A percentile compares a stretch with the other conserved stretches of the same genome.
Evolutionary conservation across 2,329 filamentous ascomycete genomes (phyloP).

Genomic region (Domatiomyces globalis): DNA sequence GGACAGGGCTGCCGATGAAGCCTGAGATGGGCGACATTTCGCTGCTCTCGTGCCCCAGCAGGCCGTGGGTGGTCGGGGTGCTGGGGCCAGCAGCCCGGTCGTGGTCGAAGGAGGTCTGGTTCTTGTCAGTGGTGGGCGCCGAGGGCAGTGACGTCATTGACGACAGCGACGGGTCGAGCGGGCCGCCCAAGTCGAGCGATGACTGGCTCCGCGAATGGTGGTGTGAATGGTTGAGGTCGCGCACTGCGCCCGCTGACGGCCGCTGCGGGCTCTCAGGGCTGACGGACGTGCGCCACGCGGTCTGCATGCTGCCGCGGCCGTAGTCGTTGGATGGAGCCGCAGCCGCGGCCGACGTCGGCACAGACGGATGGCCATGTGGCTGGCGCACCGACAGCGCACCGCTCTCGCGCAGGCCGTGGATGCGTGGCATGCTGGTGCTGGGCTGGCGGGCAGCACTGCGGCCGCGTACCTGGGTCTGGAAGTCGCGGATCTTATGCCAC

Average conservation of each 20-base stretch:
- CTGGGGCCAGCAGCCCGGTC: constrained; percentile 41
- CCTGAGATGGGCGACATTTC: constrained; percentile 18
- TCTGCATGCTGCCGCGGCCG: constrained; percentile 22
- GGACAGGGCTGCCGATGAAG: constrained; percentile 21
- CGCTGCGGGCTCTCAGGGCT: constrained; percentile 31
- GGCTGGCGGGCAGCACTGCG: constrained; percentile 30
- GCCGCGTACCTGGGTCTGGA: constrained; percentile 73
- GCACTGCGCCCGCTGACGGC: constrained; percentile 68
- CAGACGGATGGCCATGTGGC: constrained; percentile 6
- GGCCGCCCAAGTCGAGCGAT: constrained; percentile 56
- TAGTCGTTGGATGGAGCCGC: constrained; percentile 10
- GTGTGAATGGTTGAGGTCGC: constrained; percentile 68
- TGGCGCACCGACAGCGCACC: constrained; percentile 19
- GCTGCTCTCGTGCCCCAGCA: constrained; percentile 18
- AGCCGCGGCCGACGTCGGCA: constrained; percentile 16
- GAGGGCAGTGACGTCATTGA: constrained; percentile 4
- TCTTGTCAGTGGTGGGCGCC: constrained; percentile 31
- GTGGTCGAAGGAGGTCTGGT: constrained; percentile 45
- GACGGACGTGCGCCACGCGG: constrained; percentile 30
- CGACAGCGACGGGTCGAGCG: constrained; percentile 18
- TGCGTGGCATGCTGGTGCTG: constrained; percentile 28
- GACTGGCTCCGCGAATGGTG: constrained; percentile 87
- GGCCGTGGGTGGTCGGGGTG: constrained; percentile 16
- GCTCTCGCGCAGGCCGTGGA: constrained; percentile 28
- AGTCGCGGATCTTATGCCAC: constrained; percentile 87